These are phyloP conservation scores for Hypericum androsaemum DNA, from an alignment of 345 rosid species.

Conservation along the genomic window DNA sequence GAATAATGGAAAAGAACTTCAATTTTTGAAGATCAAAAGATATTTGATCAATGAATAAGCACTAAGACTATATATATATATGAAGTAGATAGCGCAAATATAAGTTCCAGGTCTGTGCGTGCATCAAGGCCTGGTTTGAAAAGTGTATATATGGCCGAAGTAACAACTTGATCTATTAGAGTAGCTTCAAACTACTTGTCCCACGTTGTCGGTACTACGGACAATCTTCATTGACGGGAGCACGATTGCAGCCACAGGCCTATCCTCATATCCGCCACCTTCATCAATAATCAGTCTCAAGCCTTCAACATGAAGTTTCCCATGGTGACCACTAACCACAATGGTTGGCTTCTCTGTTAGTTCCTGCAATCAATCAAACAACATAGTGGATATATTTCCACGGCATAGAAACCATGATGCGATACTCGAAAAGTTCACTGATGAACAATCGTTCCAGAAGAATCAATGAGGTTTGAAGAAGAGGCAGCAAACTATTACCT, in stretches of 20 bases:
- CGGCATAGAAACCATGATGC: background rate
- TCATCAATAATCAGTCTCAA: constrained; percentile 76
- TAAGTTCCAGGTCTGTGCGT: too few relatives aligned
- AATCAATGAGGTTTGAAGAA: background rate
- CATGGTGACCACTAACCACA: constrained; percentile 79
- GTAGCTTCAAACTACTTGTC: too few relatives aligned
- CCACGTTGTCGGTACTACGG: constrained; percentile 40
- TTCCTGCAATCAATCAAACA: constrained; percentile 24
- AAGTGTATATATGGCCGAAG: too few relatives aligned
- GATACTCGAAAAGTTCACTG: too few relatives aligned
- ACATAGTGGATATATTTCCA: constrained; percentile 16
- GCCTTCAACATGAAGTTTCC: constrained; percentile 67
- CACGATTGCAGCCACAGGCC: constrained; percentile 67
- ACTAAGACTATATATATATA: too few relatives aligned
- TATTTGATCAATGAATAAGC: too few relatives aligned
- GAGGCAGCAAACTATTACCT: constrained; percentile 30
- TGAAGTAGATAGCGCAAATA: too few relatives aligned
- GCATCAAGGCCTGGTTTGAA: too few relatives aligned
- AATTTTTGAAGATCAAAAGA: too few relatives aligned
- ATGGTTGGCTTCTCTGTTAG: constrained; percentile 36
- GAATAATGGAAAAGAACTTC: too few relatives aligned
- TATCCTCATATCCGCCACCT: constrained; percentile 59
- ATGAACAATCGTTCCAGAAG: background rate
- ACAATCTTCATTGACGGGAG: constrained; percentile 63
- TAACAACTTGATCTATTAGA: too few relatives aligned